phyloP scores from a whole-genome alignment of 1,284 basidiomycete genomes.

The Heterobasidion occidentale region DNA sequence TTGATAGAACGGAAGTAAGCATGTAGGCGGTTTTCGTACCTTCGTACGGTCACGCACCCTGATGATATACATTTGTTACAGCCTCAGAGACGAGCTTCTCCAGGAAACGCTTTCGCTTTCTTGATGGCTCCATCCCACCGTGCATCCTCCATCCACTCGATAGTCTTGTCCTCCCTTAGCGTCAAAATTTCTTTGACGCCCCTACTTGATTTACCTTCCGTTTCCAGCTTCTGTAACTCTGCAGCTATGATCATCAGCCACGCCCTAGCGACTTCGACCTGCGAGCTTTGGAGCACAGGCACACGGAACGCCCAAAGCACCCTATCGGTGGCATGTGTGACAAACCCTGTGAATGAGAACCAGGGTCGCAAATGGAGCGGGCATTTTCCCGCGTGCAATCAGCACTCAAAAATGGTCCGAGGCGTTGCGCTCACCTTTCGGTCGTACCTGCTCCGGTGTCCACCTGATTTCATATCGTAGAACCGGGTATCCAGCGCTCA shows the following conservation, averaged over 20 bases:
- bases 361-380: background rate
- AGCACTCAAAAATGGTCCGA: background rate
- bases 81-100: conserved; percentile 2
- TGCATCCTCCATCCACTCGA: conserved; percentile 47
- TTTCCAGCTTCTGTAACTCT: conserved; percentile 31
- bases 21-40: too few relatives aligned
- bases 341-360: conserved; percentile 37
- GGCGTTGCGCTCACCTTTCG: conserved; percentile 35
- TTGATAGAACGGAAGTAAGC: too few relatives aligned
- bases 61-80: too few relatives aligned
- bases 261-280: conserved; percentile 34
- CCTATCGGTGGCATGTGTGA: conserved; percentile 63
- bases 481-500: conserved; percentile 47
- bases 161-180: conserved; percentile 38
- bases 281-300: conserved; percentile 32
- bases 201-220: conserved; percentile 19
- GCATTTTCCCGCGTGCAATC: background rate
- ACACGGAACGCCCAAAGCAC: conserved; percentile 37
- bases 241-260: conserved; percentile 44
- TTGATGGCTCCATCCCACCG: conserved; percentile 40
- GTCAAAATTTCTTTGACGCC: conserved; percentile 36
- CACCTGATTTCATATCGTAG: conserved; percentile 63
- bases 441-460: conserved; percentile 51
- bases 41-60: too few relatives aligned
- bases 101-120: conserved; percentile 20